Conservation (phyloP, 2,329 filamentous ascomycete genomes). For the Curvularia verruculosa region DNA sequence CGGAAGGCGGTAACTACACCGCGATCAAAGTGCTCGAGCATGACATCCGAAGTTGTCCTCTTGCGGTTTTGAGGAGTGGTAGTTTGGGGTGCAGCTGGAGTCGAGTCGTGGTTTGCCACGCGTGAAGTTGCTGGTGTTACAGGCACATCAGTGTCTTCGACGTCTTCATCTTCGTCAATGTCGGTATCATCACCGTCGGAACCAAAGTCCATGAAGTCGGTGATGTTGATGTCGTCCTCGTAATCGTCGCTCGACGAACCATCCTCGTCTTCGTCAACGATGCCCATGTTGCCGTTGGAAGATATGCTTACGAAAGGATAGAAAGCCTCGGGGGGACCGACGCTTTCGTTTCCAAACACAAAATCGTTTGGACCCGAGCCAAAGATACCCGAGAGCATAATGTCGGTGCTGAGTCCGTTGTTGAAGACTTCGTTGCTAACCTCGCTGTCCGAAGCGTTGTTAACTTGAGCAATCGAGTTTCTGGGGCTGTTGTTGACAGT, state of each 20-base stretch:
- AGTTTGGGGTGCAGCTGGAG: slow-evolving; percentile 34
- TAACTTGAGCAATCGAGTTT: slow-evolving; percentile 43
- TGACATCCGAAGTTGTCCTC: slow-evolving; percentile 42
- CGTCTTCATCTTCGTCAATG: slow-evolving; percentile 44
- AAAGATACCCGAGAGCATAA: slow-evolving; percentile 79
- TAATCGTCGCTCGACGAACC: slow-evolving; percentile 62
- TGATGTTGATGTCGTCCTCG: slow-evolving; percentile 56
- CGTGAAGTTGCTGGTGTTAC: slow-evolving; percentile 45
- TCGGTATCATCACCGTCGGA: slow-evolving; percentile 45
- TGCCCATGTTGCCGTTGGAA: slow-evolving; percentile 63
- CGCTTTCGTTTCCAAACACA: slow-evolving; percentile 63
- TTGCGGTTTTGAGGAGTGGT: slow-evolving; percentile 36
- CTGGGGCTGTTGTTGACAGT: slow-evolving; percentile 50
- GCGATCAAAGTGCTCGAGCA: slow-evolving; percentile 57
- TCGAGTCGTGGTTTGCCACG: slow-evolving; percentile 37
- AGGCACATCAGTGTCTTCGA: slow-evolving; percentile 42
- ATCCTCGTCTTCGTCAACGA: slow-evolving; percentile 63
- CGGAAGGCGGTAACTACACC: slow-evolving; percentile 54
- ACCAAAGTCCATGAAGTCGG: slow-evolving; percentile 49
- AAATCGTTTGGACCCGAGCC: slow-evolving; percentile 51
- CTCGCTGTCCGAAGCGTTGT: slow-evolving; percentile 50
- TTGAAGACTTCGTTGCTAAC: slow-evolving; percentile 45
- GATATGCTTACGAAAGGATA: slow-evolving; percentile 67
- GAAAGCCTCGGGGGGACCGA: slow-evolving; percentile 77
- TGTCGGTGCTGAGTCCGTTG: slow-evolving; percentile 59